phyloP scores from a whole-genome alignment of 73 alveolate species.

The Paramecium sexaurelia region DNA sequence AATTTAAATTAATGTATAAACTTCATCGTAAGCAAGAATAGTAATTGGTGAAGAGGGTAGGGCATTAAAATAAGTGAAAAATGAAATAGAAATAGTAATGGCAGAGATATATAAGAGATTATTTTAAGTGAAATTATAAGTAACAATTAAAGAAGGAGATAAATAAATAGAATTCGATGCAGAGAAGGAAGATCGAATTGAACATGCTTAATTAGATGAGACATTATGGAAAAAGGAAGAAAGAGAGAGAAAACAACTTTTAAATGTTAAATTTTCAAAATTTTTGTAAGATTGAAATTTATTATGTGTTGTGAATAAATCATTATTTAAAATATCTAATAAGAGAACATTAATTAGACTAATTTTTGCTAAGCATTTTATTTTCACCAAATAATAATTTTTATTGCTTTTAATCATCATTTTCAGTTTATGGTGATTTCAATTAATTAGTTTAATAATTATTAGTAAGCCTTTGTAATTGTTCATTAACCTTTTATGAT shows the following conservation, averaged over 20 bases:
- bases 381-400: conserved; percentile 6
- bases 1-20: conserved; percentile 47
- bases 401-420: conserved; percentile 30
- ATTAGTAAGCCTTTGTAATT: neutral
- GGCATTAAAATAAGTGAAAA: conserved; percentile 35
- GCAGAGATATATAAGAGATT: conserved; percentile 14
- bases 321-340: conserved; percentile 19
- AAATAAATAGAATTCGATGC: neutral
- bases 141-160: neutral
- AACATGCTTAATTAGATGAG: conserved; percentile 3
- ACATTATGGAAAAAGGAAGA: neutral
- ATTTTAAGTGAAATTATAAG: neutral
- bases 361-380: neutral
- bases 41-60: conserved; percentile 65
- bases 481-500: neutral
- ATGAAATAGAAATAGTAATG: conserved; percentile 43
- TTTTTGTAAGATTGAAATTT: neutral
- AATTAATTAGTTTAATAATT: neutral
- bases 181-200: conserved; percentile 17
- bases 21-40: conserved; percentile 37
- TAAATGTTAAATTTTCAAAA: conserved; percentile 7
- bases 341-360: conserved; percentile 28
- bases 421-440: neutral
- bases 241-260: neutral
- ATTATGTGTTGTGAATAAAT: neutral